These are phyloP conservation scores for Puccinia novopanici DNA, from an alignment of 1,284 basidiomycete genomes.

Conservation along the genomic window DNA sequence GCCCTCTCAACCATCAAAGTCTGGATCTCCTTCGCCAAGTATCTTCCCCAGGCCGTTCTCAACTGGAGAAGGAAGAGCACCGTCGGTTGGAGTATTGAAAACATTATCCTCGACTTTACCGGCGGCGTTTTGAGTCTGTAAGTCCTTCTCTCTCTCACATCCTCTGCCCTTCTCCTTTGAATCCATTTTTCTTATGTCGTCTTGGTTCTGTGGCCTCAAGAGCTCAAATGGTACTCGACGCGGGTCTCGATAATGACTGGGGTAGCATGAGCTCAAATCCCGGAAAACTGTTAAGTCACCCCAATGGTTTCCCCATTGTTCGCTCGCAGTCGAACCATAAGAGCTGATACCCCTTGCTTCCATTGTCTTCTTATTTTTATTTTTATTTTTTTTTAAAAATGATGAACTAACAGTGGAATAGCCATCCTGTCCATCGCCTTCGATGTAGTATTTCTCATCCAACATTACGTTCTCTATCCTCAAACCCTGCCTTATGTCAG, in stretches of 20 bases:
- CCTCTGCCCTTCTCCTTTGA: background rate
- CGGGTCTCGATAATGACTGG: constrained; percentile 40
- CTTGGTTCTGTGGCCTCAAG: background rate
- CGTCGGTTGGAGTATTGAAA: constrained; percentile 45
- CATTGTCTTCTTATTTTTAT: too few relatives aligned
- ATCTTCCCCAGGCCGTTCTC: constrained; percentile 37
- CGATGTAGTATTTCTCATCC: constrained; percentile 54
- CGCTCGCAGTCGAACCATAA: background rate
- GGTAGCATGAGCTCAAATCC: constrained; percentile 38
- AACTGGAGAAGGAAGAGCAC: constrained; percentile 39
- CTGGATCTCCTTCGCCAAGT: constrained; percentile 41
- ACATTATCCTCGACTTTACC: constrained; percentile 50
- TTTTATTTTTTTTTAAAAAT: background rate
- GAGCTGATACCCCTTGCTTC: background rate
- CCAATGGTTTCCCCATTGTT: background rate
- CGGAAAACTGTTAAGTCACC: constrained; percentile 35
- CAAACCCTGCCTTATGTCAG: constrained; percentile 5
- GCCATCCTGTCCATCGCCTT: constrained; percentile 54
- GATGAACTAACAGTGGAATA: constrained; percentile 51
- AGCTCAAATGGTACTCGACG: constrained; percentile 41
- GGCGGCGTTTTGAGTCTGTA: constrained; percentile 49
- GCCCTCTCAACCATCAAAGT: constrained; percentile 60
- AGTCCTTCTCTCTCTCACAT: background rate
- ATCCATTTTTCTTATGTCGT: background rate
- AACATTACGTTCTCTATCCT: constrained; percentile 56